phyloP scores from a whole-genome alignment of 495 filamentous ascomycete genomes.

The Echria macrotheca region DNA sequence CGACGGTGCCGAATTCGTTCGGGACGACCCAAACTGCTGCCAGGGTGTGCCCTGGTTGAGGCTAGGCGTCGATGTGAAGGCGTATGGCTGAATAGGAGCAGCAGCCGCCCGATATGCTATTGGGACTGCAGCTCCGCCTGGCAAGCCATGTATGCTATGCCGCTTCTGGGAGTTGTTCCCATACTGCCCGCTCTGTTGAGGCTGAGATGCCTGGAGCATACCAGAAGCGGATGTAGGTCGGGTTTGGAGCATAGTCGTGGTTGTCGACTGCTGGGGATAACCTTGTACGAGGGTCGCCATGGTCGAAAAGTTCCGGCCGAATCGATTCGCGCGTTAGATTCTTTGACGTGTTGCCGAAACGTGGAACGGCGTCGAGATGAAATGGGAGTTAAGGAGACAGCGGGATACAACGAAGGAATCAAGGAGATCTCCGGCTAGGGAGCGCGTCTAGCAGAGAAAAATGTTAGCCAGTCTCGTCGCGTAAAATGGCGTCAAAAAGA shows the following conservation, averaged over 20 bases:
- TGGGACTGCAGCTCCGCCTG: slow-evolving; percentile 42
- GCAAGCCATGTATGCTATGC: slow-evolving; percentile 56
- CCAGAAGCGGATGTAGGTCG: slow-evolving; percentile 68
- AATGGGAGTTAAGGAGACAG: slow-evolving; percentile 10
- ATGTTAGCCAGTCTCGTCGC: too few species aligned
- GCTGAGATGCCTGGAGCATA: slow-evolving; percentile 49
- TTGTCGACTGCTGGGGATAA: slow-evolving; percentile 75
- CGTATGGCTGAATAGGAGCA: slow-evolving; percentile 75
- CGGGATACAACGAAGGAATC: slow-evolving; percentile 14
- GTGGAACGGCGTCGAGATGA: too few species aligned
- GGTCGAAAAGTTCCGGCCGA: slow-evolving; percentile 19
- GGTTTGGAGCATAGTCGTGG: slow-evolving; percentile 76
- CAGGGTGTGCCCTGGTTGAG: slow-evolving; percentile 53
- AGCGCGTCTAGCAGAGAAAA: background rate
- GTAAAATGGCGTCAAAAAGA: too few species aligned
- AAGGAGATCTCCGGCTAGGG: slow-evolving; percentile 6
- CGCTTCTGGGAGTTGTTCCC: slow-evolving; percentile 50
- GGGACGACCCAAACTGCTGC: slow-evolving; percentile 64
- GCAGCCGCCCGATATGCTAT: slow-evolving; percentile 66
- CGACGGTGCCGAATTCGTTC: slow-evolving; percentile 61
- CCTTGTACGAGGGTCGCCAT: slow-evolving; percentile 94
- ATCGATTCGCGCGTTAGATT: too few species aligned
- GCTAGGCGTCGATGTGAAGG: slow-evolving; percentile 72
- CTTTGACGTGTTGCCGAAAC: too few species aligned
- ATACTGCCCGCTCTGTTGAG: slow-evolving; percentile 53